Conservation (phyloP, 1,139 yeast genomes). For the Scheffersomyces segobiensis region DNA sequence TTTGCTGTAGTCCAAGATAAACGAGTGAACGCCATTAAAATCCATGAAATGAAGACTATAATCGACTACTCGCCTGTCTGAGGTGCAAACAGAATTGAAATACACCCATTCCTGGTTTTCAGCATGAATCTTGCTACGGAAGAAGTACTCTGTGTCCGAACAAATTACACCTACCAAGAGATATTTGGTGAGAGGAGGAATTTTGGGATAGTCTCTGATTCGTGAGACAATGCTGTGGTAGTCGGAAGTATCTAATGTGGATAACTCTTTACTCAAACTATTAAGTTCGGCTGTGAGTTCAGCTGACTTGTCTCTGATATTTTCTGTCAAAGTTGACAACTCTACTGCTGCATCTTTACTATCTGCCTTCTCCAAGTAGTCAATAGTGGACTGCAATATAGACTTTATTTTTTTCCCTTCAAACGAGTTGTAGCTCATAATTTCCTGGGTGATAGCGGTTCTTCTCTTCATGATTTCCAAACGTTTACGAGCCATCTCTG, state of each 20-base stretch:
- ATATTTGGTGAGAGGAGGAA: slow-evolving; percentile 20
- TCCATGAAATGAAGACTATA: slow-evolving; percentile 19
- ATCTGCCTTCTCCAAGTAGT: slow-evolving; percentile 13
- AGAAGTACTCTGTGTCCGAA: slow-evolving; percentile 30
- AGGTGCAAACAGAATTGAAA: slow-evolving; percentile 10
- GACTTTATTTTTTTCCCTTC: slow-evolving; percentile 36
- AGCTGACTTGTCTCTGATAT: slow-evolving; percentile 16
- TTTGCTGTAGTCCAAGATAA: slow-evolving; percentile 16
- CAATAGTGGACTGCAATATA: slow-evolving; percentile 22
- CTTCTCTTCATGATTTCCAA: slow-evolving; percentile 16
- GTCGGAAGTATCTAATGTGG: slow-evolving; percentile 22
- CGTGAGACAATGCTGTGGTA: slow-evolving; percentile 20
- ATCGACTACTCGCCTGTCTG: slow-evolving; percentile 15
- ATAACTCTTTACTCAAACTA: slow-evolving; percentile 17
- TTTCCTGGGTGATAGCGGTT: slow-evolving; percentile 17
- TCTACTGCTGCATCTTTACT: slow-evolving; percentile 24
- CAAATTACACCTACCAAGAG: slow-evolving; percentile 28
- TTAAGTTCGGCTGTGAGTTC: slow-evolving; percentile 18
- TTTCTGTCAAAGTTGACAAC: slow-evolving; percentile 20
- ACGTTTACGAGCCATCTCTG: slow-evolving; percentile 20
- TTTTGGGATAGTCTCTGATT: slow-evolving; percentile 8
- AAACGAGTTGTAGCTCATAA: slow-evolving; percentile 34
- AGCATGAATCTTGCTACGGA: slow-evolving; percentile 9
- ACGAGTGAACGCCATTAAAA: slow-evolving; percentile 19
- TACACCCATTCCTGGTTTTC: slow-evolving; percentile 14